Conservation (phyloP, 768 basidiomycete species). For the Trametes cubensis region DNA sequence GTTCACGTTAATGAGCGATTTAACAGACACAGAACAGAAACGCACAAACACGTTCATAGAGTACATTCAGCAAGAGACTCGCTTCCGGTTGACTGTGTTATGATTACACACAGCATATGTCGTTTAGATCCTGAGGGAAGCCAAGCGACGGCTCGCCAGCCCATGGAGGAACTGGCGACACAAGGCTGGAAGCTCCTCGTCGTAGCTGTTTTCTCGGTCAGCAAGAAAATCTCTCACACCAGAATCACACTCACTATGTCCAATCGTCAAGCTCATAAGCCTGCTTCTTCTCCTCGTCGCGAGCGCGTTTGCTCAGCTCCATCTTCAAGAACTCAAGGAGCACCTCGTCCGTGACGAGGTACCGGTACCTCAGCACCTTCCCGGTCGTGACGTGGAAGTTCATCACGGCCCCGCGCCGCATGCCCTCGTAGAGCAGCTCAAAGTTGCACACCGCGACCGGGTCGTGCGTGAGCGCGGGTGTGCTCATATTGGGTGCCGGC, state of each 20-base stretch:
- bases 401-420: conserved; percentile 8
- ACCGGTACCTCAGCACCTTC: conserved; percentile 12
- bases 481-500: conserved; percentile 8
- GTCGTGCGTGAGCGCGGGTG: conserved; percentile 14
- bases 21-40: not conserved
- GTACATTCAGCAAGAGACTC: too few species aligned
- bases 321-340: conserved; percentile 1
- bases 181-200: conserved; percentile 12
- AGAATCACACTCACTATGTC: conserved; percentile 15
- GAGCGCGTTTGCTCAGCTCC: conserved; percentile 5
- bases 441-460: conserved; percentile 22
- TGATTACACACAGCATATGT: not conserved
- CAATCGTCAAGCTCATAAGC: conserved; percentile 14
- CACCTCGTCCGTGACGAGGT: conserved; percentile 15
- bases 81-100: not conserved
- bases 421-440: conserved; percentile 7
- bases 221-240: not conserved
- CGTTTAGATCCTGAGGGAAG: not conserved
- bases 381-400: conserved; percentile 18
- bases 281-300: conserved; percentile 12
- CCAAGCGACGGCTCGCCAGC: conserved; percentile 6
- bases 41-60: not conserved
- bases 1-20: too few species aligned
- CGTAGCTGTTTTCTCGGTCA: conserved; percentile 2
- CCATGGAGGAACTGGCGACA: conserved; percentile 16